Evolutionary conservation across 2,329 filamentous ascomycete species (phyloP).

Genomic region (Xylogone sp.): DNA sequence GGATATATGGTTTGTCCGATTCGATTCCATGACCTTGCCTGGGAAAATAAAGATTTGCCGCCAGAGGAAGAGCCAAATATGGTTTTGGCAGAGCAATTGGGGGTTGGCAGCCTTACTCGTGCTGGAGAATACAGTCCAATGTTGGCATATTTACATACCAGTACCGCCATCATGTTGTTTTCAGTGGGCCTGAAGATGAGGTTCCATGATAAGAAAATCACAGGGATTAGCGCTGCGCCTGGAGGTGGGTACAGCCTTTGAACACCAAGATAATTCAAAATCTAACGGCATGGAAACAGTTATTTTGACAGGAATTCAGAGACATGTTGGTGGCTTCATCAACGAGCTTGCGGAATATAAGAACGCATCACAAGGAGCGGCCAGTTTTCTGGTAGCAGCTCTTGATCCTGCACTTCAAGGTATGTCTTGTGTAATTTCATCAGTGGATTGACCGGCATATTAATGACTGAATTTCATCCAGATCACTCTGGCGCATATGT

Average conservation of each 20-base stretch:
- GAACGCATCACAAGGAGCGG: neutral
- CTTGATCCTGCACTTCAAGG: neutral
- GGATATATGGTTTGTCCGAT: neutral
- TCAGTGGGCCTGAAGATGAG: neutral
- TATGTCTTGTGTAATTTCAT: neutral
- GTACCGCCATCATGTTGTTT: neutral
- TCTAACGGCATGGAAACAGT: neutral
- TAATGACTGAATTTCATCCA: neutral
- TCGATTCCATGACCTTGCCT: neutral
- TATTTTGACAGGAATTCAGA: neutral
- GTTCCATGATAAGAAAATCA: neutral
- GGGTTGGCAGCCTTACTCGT: neutral
- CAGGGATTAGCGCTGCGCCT: neutral
- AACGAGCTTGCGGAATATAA: neutral
- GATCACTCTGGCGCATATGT: neutral
- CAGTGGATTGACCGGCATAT: neutral
- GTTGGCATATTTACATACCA: neutral
- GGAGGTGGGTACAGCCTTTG: neutral
- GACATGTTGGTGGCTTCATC: neutral
- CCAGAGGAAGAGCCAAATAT: neutral
- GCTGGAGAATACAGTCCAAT: neutral
- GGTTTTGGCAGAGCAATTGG: neutral
- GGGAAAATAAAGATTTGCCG: neutral
- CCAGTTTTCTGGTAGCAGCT: neutral
- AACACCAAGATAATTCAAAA: neutral